Conservation (phyloP, 108 stramenopile genomes). For the Pseudonitzschia delicatissima region DNA sequence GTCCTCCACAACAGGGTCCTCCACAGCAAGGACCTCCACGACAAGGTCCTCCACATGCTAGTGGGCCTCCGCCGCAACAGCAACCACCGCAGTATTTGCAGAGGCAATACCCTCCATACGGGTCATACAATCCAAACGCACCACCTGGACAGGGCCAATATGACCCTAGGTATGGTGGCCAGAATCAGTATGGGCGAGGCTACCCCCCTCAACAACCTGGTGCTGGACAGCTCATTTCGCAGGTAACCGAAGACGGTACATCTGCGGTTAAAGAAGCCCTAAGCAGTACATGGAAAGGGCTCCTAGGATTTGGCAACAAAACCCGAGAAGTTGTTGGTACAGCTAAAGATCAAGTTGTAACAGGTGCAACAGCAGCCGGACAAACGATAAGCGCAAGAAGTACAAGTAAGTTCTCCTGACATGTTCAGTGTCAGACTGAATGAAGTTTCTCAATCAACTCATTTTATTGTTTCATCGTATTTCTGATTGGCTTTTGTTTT, state of each 20-base stretch:
- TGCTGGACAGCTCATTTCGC: conserved; percentile 14
- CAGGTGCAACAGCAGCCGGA: conserved; percentile 38
- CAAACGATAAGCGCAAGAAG: conserved; percentile 41
- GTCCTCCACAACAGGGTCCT: conserved; percentile 1
- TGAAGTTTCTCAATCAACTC: too few relatives aligned
- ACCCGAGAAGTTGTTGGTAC: conserved; percentile 46
- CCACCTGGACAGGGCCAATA: conserved; percentile 27
- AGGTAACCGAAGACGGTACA: conserved; percentile 24
- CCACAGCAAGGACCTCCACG: neutral
- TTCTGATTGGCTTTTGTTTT: too few relatives aligned
- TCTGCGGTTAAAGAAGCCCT: conserved; percentile 41
- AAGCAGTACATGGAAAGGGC: conserved; percentile 51
- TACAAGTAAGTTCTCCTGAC: conserved; percentile 41
- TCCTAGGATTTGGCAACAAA: conserved; percentile 48
- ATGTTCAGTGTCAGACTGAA: neutral
- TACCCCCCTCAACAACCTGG: conserved; percentile 9
- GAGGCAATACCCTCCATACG: conserved; percentile 19
- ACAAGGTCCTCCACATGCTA: conserved; percentile 3
- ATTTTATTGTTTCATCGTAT: neutral
- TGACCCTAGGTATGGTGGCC: conserved; percentile 9
- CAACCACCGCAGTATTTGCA: conserved; percentile 15
- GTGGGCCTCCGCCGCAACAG: conserved; percentile 1
- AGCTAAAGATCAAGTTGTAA: conserved; percentile 48
- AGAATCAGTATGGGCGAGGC: conserved; percentile 13
- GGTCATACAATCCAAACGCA: conserved; percentile 20